phyloP scores from a whole-genome alignment of 495 filamentous ascomycete genomes.

The Penicillium canescens region DNA sequence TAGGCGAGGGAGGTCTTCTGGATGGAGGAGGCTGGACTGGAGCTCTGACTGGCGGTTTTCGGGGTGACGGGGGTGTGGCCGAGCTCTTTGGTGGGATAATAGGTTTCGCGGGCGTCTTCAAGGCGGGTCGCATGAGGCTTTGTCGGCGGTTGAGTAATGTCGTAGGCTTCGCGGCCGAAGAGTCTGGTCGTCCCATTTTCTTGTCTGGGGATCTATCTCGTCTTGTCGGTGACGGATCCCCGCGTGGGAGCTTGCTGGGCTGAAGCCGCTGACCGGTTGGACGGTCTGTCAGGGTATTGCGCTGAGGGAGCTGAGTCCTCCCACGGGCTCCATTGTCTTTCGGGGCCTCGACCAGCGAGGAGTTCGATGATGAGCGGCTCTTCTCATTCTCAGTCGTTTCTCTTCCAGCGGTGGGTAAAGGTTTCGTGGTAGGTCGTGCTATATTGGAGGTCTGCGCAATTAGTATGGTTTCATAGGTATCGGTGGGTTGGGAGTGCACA shows the following conservation, averaged over 20 bases:
- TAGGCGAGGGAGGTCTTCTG: conserved; percentile 33
- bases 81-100: conserved; percentile 21
- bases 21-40: conserved; percentile 12
- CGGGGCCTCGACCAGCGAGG: conserved; percentile 14
- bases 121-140: conserved; percentile 34
- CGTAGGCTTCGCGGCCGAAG: conserved; percentile 5
- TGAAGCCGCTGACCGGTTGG: conserved; percentile 14
- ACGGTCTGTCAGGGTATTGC: conserved; percentile 18
- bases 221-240: conserved; percentile 20
- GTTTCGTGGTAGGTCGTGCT: conserved; percentile 28
- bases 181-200: conserved; percentile 6
- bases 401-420: conserved; percentile 3
- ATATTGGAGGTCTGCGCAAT: conserved; percentile 25
- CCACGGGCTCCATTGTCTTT: conserved; percentile 19
- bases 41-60: conserved; percentile 22
- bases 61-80: conserved; percentile 29
- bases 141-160: conserved; percentile 28
- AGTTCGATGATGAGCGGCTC: neutral
- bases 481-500: conserved; percentile 9
- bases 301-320: conserved; percentile 28
- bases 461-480: conserved; percentile 13
- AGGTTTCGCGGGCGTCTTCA: conserved; percentile 21
- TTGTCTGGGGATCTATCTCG: conserved; percentile 8
- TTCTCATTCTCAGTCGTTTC: conserved; percentile 4
- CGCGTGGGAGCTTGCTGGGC: conserved; percentile 11